Conservation (phyloP, 106 monocot species). For the Hemerocallis citrina region DNA sequence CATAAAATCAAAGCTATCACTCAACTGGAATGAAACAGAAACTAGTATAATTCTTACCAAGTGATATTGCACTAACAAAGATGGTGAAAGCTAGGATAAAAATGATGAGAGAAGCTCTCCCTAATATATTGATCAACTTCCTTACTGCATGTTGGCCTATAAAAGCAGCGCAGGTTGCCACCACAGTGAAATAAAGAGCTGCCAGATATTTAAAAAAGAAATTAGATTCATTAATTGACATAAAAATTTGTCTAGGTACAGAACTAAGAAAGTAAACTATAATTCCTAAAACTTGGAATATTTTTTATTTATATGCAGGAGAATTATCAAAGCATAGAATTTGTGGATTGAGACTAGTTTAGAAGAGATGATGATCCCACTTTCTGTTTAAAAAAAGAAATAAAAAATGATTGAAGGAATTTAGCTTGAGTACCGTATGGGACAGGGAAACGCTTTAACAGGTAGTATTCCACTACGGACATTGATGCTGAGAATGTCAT, state of each 20-base stretch:
- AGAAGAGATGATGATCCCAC: no score
- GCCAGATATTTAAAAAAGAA: neutral
- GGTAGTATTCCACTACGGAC: conserved; percentile 66
- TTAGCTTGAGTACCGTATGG: conserved; percentile 30
- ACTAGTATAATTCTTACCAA: conserved; percentile 23
- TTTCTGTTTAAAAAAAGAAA: no score
- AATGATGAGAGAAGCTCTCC: conserved; percentile 64
- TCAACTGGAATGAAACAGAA: no score
- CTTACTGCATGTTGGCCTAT: conserved; percentile 54
- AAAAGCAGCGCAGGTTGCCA: conserved; percentile 42
- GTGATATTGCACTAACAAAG: conserved; percentile 63
- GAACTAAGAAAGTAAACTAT: neutral
- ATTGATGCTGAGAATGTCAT: no score
- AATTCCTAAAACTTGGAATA: no score
- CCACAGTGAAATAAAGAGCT: conserved; percentile 38
- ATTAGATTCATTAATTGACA: neutral
- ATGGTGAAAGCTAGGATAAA: conserved; percentile 68
- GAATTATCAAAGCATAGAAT: no score
- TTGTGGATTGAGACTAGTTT: no score
- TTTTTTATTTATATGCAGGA: no score
- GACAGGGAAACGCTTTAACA: conserved; percentile 49
- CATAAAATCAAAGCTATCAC: conserved; percentile 76
- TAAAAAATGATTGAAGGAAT: neutral
- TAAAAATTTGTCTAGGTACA: neutral
- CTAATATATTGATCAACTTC: conserved; percentile 45